Base-by-base conservation (phyloP, 352 stramenopile species). In the Aphanomyces invadans region DNA sequence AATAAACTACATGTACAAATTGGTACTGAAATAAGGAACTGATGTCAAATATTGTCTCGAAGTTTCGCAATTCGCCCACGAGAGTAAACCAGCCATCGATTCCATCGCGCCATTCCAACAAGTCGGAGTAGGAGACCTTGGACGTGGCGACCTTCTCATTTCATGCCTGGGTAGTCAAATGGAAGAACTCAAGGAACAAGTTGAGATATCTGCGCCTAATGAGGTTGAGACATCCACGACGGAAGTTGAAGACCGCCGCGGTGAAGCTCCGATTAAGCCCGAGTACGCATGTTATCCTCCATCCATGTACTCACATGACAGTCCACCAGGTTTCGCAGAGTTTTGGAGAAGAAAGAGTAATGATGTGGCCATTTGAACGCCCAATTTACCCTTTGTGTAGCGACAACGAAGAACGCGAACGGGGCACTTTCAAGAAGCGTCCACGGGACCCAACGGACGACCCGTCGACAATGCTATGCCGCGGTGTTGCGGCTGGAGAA, bases 361-460 rank as follows among this genome's bases (percentile, higher is more conserved):
- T 36, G 49, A 36, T 4, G 28, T 39, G 23, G 19, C 7, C 5
- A n/a, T 19, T 26, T 56, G 3, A 19, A 12, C 10, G 15, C 32
- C 10, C 9, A 63, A 62, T 9, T 2, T 23, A 53, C 21, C 10
- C 33, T 23, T 11, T n/a, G 7, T 46, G 19, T 69, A 63, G 52
- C 3, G 48, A 63, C 23, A 55, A 44, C 65, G 51, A 70, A 17
- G 57, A 69, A 44, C 60, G 61, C 26, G 36, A 54, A 36, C 49
- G 71, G 33, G 80, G 80, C 38, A 92, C 86, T 29, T 95, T 95
- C 66, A 95, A 95, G 76, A 95, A 95, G 74, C 86, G 86, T 1
- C 86, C 86, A 17, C 46, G 63, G 51, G 85, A 93, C 70, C 76
- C 64, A 2, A 74, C 74, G 25, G 72, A 78, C 60, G 82, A 92